These are phyloP conservation scores for Xylaria sp. DNA, from an alignment of 2,329 filamentous ascomycete species.

Conservation along the genomic window DNA sequence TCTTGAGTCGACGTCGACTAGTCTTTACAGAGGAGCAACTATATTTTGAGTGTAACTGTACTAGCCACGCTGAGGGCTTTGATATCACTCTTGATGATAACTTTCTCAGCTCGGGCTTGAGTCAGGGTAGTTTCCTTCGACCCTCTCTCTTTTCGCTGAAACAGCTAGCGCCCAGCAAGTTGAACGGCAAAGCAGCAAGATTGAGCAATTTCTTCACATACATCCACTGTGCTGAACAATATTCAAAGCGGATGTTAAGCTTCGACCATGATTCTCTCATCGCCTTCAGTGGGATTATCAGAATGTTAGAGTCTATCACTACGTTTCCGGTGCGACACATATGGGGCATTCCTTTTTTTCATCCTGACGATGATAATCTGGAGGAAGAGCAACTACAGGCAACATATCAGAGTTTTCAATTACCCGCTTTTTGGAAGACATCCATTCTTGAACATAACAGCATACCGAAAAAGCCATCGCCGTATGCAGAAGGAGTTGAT, in stretches of 20 bases:
- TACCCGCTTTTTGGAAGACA: slow-evolving; percentile 13
- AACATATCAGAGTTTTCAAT: slow-evolving; percentile 16
- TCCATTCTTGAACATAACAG: neutral
- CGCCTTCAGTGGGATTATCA: slow-evolving; percentile 37
- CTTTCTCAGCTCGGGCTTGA: neutral
- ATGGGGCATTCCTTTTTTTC: slow-evolving; percentile 37
- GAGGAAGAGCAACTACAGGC: neutral
- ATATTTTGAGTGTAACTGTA: slow-evolving; percentile 37
- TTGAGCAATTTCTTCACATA: slow-evolving; percentile 28
- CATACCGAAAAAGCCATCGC: neutral
- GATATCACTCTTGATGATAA: slow-evolving; percentile 9
- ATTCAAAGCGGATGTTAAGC: slow-evolving; percentile 29
- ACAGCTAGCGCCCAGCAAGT: neutral
- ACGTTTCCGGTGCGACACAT: slow-evolving; percentile 36
- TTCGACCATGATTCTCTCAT: slow-evolving; percentile 37
- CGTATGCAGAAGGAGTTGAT: slow-evolving; percentile 1
- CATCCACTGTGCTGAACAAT: slow-evolving; percentile 34
- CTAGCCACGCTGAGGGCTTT: slow-evolving; percentile 27
- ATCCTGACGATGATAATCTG: slow-evolving; percentile 26
- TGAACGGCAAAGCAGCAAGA: neutral
- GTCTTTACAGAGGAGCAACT: slow-evolving; percentile 48
- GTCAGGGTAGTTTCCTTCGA: neutral
- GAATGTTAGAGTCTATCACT: slow-evolving; percentile 22
- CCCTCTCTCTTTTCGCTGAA: slow-evolving; percentile 26
- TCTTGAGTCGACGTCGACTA: slow-evolving; percentile 46